Evolutionary conservation across 305 asterid species (phyloP).

Genomic region (Striga hermonthica): DNA sequence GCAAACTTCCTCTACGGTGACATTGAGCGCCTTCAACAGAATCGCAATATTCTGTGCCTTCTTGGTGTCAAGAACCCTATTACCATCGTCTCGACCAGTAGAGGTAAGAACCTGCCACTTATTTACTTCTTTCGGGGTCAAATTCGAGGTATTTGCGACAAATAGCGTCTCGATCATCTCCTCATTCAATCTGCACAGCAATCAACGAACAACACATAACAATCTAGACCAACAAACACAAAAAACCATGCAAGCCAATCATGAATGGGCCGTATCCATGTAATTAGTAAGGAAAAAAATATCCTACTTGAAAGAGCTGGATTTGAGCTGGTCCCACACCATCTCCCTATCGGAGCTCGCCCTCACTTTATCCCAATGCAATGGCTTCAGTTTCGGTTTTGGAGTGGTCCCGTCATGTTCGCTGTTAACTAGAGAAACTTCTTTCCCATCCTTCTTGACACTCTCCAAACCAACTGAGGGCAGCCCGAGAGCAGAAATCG

Average conservation of each 20-base stretch:
- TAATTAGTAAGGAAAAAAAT: slow-evolving; percentile 3
- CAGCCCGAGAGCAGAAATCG: slow-evolving; percentile 59
- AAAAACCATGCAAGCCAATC: neutral
- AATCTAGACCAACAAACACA: slow-evolving; percentile 1
- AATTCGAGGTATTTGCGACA: slow-evolving; percentile 58
- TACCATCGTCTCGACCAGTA: slow-evolving; percentile 53
- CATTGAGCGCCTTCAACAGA: slow-evolving; percentile 81
- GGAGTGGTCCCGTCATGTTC: slow-evolving; percentile 36
- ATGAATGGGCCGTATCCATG: neutral
- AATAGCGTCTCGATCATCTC: slow-evolving; percentile 96
- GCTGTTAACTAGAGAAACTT: neutral
- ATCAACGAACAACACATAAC: slow-evolving; percentile 22
- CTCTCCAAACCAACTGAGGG: slow-evolving; percentile 31
- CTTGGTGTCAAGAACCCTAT: slow-evolving; percentile 89
- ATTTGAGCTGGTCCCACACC: slow-evolving; percentile 99
- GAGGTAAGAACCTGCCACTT: slow-evolving; percentile 65
- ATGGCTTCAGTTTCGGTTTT: slow-evolving; percentile 80
- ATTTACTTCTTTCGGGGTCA: slow-evolving; percentile 51
- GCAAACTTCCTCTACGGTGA: slow-evolving; percentile 90
- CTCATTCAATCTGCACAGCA: slow-evolving; percentile 74
- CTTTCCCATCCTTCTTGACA: neutral
- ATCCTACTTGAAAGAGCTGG: slow-evolving; percentile 87
- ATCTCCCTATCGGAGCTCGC: slow-evolving; percentile 94
- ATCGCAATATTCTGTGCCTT: slow-evolving; percentile 96
- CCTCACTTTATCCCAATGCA: slow-evolving; percentile 99